Evolutionary conservation across 305 asterid species (phyloP).

Genomic region (Ajuga reptans): DNA sequence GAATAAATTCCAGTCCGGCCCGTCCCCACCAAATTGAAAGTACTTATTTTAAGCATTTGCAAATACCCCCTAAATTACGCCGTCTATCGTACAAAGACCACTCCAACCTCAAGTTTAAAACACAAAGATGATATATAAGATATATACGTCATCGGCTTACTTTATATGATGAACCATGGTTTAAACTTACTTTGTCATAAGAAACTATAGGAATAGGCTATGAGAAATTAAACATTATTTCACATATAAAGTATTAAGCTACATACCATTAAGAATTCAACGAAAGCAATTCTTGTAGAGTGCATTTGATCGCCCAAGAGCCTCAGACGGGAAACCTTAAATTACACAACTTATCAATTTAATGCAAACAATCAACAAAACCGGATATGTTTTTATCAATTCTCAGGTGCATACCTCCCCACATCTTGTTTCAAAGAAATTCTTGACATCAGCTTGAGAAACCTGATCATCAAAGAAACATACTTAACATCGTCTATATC

Average conservation of each 20-base stretch:
- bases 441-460: conserved; percentile 74
- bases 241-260: neutral
- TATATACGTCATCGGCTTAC: no score
- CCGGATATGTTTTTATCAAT: neutral
- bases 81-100: neutral
- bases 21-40: no score
- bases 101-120: neutral
- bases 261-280: conserved; percentile 69
- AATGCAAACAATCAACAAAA: conserved; percentile 15
- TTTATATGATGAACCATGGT: no score
- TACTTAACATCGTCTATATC: neutral
- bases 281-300: conserved; percentile 85
- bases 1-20: no score
- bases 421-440: conserved; percentile 75
- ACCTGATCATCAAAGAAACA: conserved; percentile 33
- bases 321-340: conserved; percentile 89
- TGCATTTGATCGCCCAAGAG: conserved; percentile 92
- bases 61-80: no score
- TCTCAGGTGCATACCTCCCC: conserved; percentile 54
- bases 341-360: conserved; percentile 6
- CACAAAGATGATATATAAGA: no score
- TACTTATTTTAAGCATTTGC: no score
- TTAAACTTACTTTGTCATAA: no score
- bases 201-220: neutral
- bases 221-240: neutral